A percentile compares a stretch with the other conserved stretches of the same genome.
phyloP scores from a whole-genome alignment of 192 early-diverging fungal genomes.

The Spinellus fusiger region DNA sequence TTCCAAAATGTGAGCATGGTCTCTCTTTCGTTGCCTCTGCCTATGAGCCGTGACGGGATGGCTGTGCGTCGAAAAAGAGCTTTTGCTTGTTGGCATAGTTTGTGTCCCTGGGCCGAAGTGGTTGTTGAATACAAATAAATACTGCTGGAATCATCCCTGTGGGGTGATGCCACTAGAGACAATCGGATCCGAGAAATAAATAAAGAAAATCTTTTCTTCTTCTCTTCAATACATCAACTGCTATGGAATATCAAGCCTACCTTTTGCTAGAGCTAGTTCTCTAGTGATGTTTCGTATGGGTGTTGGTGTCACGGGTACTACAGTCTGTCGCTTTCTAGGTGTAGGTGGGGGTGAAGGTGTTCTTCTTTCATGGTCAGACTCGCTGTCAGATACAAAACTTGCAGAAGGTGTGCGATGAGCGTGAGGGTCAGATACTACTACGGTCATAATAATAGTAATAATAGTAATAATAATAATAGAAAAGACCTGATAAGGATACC shows the following conservation, averaged over 20 bases:
- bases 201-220: too few species aligned
- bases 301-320: background rate
- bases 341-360: slow-evolving; percentile 10
- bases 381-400: background rate
- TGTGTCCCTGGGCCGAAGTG: background rate
- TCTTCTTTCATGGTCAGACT: slow-evolving; percentile 2
- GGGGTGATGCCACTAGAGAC: background rate
- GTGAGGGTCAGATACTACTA: background rate
- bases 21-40: slow-evolving; percentile 52
- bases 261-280: slow-evolving; percentile 7
- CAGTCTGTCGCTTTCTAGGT: background rate
- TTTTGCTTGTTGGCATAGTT: slow-evolving; percentile 13
- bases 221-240: too few species aligned
- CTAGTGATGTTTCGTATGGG: slow-evolving; percentile 11
- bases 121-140: background rate
- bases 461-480: background rate
- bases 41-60: slow-evolving; percentile 56
- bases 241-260: background rate
- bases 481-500: too few species aligned
- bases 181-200: too few species aligned
- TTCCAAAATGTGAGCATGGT: slow-evolving; percentile 47
- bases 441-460: background rate
- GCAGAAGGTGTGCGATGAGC: background rate
- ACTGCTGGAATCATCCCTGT: background rate
- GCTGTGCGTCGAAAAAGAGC: slow-evolving; percentile 53